Evolutionary conservation across 805 yeast species (phyloP).

Genomic region (Candida awuae): DNA sequence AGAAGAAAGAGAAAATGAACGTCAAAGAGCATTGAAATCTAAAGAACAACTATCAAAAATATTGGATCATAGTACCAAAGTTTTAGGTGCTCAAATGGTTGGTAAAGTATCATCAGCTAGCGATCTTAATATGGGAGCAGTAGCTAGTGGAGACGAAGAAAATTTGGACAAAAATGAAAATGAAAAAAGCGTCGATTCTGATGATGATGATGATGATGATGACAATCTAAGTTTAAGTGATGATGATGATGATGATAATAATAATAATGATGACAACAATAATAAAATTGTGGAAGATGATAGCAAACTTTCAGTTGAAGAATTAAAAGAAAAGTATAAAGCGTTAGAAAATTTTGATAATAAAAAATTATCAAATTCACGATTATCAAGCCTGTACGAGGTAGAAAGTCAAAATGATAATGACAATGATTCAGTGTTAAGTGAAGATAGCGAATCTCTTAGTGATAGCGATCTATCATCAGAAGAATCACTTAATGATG

Average conservation of each 20-base stretch:
- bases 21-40: conserved; percentile 70
- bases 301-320: conserved; percentile 44
- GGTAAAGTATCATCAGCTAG: conserved; percentile 19
- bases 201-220: conserved; percentile 14
- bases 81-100: conserved; percentile 75
- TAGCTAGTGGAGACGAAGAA: conserved; percentile 4
- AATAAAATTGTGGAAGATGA: conserved; percentile 40
- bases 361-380: neutral
- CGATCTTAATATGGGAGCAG: conserved; percentile 15
- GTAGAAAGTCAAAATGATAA: conserved; percentile 12
- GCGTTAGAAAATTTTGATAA: conserved; percentile 26
- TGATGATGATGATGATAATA: conserved; percentile 21
- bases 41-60: conserved; percentile 82
- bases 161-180: conserved; percentile 16
- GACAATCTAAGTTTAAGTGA: conserved; percentile 19
- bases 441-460: conserved; percentile 13
- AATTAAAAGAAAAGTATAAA: conserved; percentile 49
- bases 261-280: conserved; percentile 6
- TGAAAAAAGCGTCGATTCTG: too few relatives aligned
- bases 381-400: conserved; percentile 31
- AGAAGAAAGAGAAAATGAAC: conserved; percentile 73
- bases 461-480: conserved; percentile 18
- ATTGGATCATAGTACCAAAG: conserved; percentile 83
- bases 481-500: conserved; percentile 13
- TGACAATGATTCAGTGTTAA: conserved; percentile 16